phyloP scores from a whole-genome alignment of 2,329 filamentous ascomycete genomes.

The Trichophyton benhamiae region DNA sequence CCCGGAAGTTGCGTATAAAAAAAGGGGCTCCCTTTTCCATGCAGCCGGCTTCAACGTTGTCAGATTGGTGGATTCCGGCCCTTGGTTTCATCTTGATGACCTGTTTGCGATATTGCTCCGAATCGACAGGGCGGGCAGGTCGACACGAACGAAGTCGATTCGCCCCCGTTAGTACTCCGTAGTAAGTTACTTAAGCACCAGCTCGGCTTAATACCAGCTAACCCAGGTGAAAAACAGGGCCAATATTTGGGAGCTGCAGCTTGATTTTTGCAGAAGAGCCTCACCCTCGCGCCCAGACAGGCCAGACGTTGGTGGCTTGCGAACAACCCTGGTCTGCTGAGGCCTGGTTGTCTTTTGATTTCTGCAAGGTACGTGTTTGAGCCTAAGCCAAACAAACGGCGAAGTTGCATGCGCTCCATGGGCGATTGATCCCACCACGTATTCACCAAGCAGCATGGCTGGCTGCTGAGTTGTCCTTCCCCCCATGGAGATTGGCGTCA shows the following conservation, averaged over 20 bases:
- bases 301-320: slow-evolving; percentile 2
- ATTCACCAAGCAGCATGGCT: not conserved
- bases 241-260: not conserved
- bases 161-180: not conserved
- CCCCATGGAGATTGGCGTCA: not conserved
- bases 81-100: not conserved
- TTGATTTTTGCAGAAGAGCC: slow-evolving; percentile 3
- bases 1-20: slow-evolving; percentile 1
- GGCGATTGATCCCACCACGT: not conserved
- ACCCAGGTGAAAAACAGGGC: not conserved
- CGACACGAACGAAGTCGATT: not conserved
- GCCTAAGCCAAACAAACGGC: slow-evolving; percentile 1
- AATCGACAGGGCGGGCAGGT: not conserved
- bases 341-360: not conserved
- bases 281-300: not conserved
- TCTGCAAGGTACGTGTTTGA: slow-evolving; percentile 1
- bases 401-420: not conserved
- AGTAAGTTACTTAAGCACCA: not conserved
- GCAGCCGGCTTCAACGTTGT: not conserved
- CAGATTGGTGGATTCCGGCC: not conserved
- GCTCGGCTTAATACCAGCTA: not conserved
- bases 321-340: not conserved
- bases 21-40: not conserved
- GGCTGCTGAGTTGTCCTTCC: not conserved
- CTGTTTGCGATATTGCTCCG: not conserved